Evolutionary conservation across 2,329 filamentous ascomycete genomes (phyloP).

Genomic region (Sclerotinia glacialis): DNA sequence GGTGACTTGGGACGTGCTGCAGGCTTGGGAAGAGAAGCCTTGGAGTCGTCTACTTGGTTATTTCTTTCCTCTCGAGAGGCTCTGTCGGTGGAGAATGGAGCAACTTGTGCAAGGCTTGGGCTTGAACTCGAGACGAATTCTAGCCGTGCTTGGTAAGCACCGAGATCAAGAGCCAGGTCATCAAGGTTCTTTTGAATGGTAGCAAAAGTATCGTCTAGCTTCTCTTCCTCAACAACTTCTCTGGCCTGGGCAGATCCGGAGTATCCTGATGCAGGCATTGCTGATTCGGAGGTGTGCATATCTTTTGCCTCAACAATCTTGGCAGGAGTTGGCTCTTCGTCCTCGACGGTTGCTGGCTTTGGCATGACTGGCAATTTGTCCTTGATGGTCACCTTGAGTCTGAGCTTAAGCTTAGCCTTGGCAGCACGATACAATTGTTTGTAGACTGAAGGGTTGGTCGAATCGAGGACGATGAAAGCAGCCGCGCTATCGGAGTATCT

Average conservation of each 20-base stretch:
- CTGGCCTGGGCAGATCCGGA: background rate
- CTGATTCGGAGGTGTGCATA: no score
- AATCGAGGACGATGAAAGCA: conserved; percentile 75
- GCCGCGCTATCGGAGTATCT: conserved; percentile 92
- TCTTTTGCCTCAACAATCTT: conserved; percentile 27
- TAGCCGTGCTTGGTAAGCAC: conserved; percentile 23
- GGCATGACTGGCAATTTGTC: conserved; percentile 38
- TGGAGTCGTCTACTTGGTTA: background rate
- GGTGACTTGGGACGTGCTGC: conserved; percentile 17
- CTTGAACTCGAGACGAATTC: background rate
- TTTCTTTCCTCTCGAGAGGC: background rate
- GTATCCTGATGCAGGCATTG: background rate
- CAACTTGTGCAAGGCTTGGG: background rate
- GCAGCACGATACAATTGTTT: conserved; percentile 96
- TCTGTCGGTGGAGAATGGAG: background rate
- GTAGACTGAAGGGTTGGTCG: conserved; percentile 77
- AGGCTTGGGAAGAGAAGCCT: background rate
- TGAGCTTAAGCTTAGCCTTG: conserved; percentile 97
- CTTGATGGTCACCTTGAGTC: conserved; percentile 67
- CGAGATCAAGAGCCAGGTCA: conserved; percentile 18
- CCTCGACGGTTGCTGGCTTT: conserved; percentile 49
- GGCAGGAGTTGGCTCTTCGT: conserved; percentile 41
- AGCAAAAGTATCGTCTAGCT: conserved; percentile 24
- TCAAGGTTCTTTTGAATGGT: conserved; percentile 37
- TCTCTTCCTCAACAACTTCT: background rate